Evolutionary conservation across 2,329 filamentous ascomycete species (phyloP).

Genomic region (Botrytis fragariae): DNA sequence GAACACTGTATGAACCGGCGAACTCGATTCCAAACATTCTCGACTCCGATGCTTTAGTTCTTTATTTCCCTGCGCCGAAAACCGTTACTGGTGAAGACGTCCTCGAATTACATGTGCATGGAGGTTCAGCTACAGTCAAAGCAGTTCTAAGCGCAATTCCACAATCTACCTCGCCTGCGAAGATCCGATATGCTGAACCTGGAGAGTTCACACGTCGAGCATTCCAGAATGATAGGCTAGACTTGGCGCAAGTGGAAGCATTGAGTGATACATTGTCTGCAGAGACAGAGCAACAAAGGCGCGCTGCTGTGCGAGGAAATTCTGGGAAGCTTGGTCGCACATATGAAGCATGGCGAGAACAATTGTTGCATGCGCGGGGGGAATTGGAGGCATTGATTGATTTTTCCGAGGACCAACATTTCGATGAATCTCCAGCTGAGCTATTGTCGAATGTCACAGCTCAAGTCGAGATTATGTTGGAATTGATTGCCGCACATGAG

Average conservation of each 20-base stretch:
- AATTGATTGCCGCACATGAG: constrained; percentile 66
- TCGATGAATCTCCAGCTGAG: constrained; percentile 78
- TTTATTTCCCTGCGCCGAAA: constrained; percentile 75
- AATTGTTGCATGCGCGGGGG: constrained; percentile 76
- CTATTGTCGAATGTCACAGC: constrained; percentile 67
- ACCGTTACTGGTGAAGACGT: constrained; percentile 92
- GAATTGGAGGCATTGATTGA: constrained; percentile 96
- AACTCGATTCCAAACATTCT: constrained; percentile 40
- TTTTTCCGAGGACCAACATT: constrained; percentile 96
- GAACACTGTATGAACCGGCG: constrained; percentile 66
- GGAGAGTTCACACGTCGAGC: constrained; percentile 94
- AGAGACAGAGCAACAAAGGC: constrained; percentile 90
- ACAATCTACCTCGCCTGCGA: constrained; percentile 40
- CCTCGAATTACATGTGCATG: constrained; percentile 91
- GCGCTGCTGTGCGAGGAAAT: constrained; percentile 76
- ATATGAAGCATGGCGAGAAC: constrained; percentile 80
- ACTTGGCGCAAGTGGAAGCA: constrained; percentile 78
- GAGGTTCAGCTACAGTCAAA: constrained; percentile 82
- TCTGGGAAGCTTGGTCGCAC: constrained; percentile 66
- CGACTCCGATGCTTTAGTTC: constrained; percentile 67
- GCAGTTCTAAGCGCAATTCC: constrained; percentile 80
- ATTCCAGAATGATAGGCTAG: constrained; percentile 81
- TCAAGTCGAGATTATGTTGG: constrained; percentile 61
- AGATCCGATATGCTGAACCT: constrained; percentile 83
- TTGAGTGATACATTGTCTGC: constrained; percentile 62